phyloP scores from a whole-genome alignment of 495 filamentous ascomycete species.

The Hamigera avellanea region DNA sequence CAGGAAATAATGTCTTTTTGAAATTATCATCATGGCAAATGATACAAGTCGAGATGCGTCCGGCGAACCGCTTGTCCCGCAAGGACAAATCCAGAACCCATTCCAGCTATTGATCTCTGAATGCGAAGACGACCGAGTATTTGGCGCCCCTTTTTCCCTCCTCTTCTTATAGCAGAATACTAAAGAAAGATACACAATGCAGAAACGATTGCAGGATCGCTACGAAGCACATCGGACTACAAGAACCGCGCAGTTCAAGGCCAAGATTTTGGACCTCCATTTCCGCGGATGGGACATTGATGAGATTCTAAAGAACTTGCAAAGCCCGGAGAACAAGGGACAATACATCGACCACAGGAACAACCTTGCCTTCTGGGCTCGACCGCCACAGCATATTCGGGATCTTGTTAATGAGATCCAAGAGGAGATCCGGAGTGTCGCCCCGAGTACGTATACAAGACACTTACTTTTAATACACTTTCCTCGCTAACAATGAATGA shows the following conservation, averaged over 20 bases:
- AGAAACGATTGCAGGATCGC: conserved; percentile 59
- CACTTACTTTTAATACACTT: background rate
- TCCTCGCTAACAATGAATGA: background rate
- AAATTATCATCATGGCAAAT: conserved; percentile 4
- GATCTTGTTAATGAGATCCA: conserved; percentile 59
- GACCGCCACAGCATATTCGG: conserved; percentile 60
- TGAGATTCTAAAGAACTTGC: conserved; percentile 55
- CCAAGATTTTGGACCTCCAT: conserved; percentile 52
- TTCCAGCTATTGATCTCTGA: conserved; percentile 63
- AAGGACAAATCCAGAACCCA: conserved; percentile 44
- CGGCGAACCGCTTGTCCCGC: background rate
- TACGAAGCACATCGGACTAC: conserved; percentile 63
- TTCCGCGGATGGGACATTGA: conserved; percentile 67
- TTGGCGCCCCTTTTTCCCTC: conserved; percentile 30
- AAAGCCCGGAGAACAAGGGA: conserved; percentile 40
- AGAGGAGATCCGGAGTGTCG: conserved; percentile 43
- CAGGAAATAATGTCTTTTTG: too few species aligned
- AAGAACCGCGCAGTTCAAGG: conserved; percentile 59
- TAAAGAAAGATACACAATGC: background rate
- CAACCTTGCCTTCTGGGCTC: conserved; percentile 79
- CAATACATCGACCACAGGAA: conserved; percentile 58
- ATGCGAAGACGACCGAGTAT: conserved; percentile 44
- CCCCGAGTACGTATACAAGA: conserved; percentile 45
- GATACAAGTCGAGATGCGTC: too few species aligned
- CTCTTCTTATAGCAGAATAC: background rate